phyloP scores from a whole-genome alignment of 2,329 filamentous ascomycete species.

The Fusarium xylarioides region DNA sequence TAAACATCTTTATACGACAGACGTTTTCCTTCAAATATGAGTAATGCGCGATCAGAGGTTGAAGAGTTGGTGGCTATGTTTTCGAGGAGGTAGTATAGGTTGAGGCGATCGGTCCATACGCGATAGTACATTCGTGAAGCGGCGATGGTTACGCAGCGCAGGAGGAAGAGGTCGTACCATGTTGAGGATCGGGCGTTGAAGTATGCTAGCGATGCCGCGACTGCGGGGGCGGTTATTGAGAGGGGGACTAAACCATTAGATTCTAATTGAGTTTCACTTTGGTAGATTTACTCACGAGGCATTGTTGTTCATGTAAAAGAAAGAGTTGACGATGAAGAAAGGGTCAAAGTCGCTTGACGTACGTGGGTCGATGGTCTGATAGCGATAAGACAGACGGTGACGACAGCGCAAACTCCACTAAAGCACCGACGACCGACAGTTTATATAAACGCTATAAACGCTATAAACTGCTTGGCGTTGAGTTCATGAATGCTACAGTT shows the following conservation, averaged over 20 bases:
- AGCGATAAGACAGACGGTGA: constrained; percentile 30
- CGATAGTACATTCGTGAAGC: constrained; percentile 55
- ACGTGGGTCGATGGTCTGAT: constrained; percentile 35
- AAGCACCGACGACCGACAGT: constrained; percentile 1
- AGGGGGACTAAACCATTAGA: constrained; percentile 57
- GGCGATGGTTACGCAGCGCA: constrained; percentile 63
- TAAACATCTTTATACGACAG: constrained; percentile 84
- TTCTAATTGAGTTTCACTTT: accelerated
- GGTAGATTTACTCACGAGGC: constrained; percentile 16
- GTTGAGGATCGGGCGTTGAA: constrained; percentile 76
- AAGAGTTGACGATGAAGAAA: neutral
- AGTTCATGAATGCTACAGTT: neutral
- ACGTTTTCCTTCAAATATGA: constrained; percentile 73
- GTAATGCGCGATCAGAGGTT: constrained; percentile 63
- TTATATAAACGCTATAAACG: neutral
- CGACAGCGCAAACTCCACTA: constrained; percentile 33
- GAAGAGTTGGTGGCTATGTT: constrained; percentile 63
- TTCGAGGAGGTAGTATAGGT: constrained; percentile 80
- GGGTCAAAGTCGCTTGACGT: constrained; percentile 11
- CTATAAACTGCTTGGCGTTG: neutral
- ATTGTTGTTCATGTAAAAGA: constrained; percentile 13
- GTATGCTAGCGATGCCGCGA: constrained; percentile 76
- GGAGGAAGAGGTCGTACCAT: constrained; percentile 70
- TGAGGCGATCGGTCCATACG: constrained; percentile 69
- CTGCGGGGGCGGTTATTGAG: constrained; percentile 65